phyloP scores from a whole-genome alignment of 352 stramenopile species.

The Elongisporangium anandrum region DNA sequence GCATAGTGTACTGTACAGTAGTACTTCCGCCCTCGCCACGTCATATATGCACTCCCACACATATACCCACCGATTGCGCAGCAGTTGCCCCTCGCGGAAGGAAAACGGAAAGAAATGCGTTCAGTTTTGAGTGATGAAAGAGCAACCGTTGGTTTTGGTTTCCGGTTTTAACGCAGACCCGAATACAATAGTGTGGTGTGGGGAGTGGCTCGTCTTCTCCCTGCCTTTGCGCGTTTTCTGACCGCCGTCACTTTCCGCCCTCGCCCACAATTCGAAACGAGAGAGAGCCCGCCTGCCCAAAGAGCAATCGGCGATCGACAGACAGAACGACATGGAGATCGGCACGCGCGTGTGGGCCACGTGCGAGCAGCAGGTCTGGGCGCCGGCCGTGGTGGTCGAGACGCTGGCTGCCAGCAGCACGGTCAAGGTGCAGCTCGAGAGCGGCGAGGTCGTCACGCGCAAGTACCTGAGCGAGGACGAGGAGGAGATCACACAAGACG shows the following conservation, averaged over 20 bases:
- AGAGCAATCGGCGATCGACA: too few species aligned
- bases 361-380: slow-evolving; percentile 60
- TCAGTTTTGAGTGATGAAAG: too few species aligned
- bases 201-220: background rate
- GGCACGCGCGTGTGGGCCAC: slow-evolving; percentile 82
- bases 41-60: background rate
- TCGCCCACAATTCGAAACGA: background rate
- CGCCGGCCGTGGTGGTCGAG: slow-evolving; percentile 59
- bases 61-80: background rate
- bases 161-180: background rate
- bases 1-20: too few species aligned
- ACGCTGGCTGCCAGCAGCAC: slow-evolving; percentile 33
- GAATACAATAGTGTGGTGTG: background rate
- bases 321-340: slow-evolving; percentile 53
- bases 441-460: slow-evolving; percentile 36
- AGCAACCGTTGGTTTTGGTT: background rate
- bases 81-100: background rate
- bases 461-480: slow-evolving; percentile 8
- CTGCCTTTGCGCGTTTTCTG: background rate
- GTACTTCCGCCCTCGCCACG: background rate
- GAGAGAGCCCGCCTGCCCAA: background rate
- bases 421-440: slow-evolving; percentile 44
- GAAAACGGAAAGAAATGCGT: background rate
- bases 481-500: background rate
- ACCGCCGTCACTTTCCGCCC: background rate